Percentiles rank a stretch among this genome's conserved stretches.
phyloP scores from a whole-genome alignment of 768 basidiomycete species.

The Mycena venus region DNA sequence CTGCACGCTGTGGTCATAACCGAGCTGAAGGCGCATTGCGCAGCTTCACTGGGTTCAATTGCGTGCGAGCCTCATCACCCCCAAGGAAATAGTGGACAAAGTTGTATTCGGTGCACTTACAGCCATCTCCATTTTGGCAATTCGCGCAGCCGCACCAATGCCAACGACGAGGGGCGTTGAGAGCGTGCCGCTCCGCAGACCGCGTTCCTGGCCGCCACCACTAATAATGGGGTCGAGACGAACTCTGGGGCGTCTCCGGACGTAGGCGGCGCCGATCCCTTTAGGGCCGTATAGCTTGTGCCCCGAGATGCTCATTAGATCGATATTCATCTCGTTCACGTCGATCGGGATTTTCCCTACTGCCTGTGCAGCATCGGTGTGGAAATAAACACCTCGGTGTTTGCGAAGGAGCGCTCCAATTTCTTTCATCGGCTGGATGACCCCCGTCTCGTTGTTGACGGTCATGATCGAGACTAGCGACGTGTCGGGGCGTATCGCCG shows the following conservation, averaged over 20 bases:
- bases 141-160: constrained; percentile 92
- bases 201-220: constrained; percentile 98
- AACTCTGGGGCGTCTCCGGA: constrained; percentile 92
- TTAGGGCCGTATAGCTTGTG: constrained; percentile 99
- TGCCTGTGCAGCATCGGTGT: constrained; percentile 98
- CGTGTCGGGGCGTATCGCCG: constrained; percentile 92
- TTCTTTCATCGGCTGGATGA: constrained; percentile 96
- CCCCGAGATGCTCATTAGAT: constrained; percentile 95
- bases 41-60: constrained; percentile 61
- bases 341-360: constrained; percentile 92
- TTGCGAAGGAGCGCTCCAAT: constrained; percentile 90
- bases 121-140: constrained; percentile 93
- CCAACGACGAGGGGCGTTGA: constrained; percentile 91
- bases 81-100: constrained; percentile 1
- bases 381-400: constrained; percentile 93
- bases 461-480: constrained; percentile 98
- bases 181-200: constrained; percentile 94
- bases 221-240: constrained; percentile 94
- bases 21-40: constrained; percentile 59
- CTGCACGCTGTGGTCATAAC: constrained; percentile 83
- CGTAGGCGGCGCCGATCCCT: constrained; percentile 95
- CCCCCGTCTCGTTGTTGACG: constrained; percentile 99
- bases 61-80: constrained; percentile 66
- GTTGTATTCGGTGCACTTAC: constrained; percentile 66
- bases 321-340: constrained; percentile 95